Percentiles rank a stretch among this genome's conserved stretches.
These are phyloP conservation scores for Heritiera littoralis DNA, from an alignment of 345 rosid species.

Conservation along the genomic window DNA sequence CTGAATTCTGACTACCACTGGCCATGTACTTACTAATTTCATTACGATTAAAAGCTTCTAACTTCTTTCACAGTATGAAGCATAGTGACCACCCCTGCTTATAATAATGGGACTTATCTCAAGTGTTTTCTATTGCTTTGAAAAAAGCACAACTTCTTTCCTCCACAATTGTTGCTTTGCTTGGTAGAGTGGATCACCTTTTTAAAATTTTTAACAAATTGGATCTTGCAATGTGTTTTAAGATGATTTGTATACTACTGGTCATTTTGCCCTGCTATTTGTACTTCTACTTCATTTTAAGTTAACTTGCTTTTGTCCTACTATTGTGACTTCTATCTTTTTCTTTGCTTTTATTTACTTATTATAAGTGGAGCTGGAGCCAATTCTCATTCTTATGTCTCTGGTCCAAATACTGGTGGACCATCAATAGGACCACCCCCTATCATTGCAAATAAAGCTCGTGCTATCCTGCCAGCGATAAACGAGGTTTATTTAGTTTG, in stretches of 20 bases:
- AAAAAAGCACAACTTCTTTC: not conserved
- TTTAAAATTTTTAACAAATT: not conserved
- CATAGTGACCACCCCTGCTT: not conserved
- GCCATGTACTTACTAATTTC: not conserved
- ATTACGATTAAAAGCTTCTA: too few relatives aligned
- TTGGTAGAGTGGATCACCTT: not conserved
- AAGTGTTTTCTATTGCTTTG: not conserved
- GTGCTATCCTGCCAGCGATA: slow-evolving; percentile 62
- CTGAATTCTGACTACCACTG: not conserved
- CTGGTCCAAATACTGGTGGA: slow-evolving; percentile 94
- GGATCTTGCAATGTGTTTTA: not conserved
- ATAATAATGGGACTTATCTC: not conserved
- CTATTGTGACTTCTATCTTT: slow-evolving; percentile 2
- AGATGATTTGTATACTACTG: not conserved
- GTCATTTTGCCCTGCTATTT: not conserved
- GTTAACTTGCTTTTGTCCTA: slow-evolving; percentile 10
- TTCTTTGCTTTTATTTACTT: slow-evolving; percentile 16
- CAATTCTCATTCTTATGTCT: slow-evolving; percentile 88
- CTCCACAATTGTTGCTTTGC: not conserved
- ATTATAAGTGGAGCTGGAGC: slow-evolving; percentile 46
- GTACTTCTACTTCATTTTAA: slow-evolving; percentile 7
- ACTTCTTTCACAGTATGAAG: not conserved
- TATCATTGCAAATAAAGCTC: slow-evolving; percentile 93
- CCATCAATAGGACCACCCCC: slow-evolving; percentile 99
- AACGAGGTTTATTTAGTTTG: slow-evolving; percentile 97